Percentiles rank a stretch among this genome's conserved stretches.
phyloP scores from a whole-genome alignment of 768 basidiomycete genomes.

The Porpolomopsis calyptriformis region DNA sequence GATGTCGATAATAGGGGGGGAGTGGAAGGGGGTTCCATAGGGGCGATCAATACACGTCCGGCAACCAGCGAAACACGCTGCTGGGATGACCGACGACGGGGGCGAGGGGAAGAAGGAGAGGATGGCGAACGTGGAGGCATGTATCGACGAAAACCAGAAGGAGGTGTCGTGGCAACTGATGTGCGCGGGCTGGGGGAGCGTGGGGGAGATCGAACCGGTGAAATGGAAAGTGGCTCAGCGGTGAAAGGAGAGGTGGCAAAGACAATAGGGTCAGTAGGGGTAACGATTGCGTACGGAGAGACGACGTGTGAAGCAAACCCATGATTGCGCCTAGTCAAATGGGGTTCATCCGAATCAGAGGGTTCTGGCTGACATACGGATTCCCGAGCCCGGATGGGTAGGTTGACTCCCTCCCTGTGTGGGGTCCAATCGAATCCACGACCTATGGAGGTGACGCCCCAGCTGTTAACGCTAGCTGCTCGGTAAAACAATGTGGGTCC shows the following conservation, averaged over 20 bases:
- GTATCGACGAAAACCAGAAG: constrained; percentile 18
- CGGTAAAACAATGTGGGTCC: constrained; percentile 42
- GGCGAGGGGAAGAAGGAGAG: constrained; percentile 50
- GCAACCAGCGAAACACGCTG: constrained; percentile 78
- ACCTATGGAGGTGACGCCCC: constrained; percentile 79
- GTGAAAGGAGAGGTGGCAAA: constrained; percentile 21
- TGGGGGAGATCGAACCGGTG: constrained; percentile 25
- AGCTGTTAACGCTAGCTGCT: constrained; percentile 63
- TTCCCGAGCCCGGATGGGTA: constrained; percentile 8
- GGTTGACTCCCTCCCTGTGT: constrained; percentile 21
- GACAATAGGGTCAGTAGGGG: constrained; percentile 18
- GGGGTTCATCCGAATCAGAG: background rate
- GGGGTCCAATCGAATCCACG: constrained; percentile 71
- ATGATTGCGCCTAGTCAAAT: background rate
- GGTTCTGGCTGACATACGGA: constrained; percentile 3
- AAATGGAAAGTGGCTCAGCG: constrained; percentile 21
- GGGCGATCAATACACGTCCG: constrained; percentile 68
- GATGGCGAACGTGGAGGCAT: constrained; percentile 39
- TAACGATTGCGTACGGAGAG: constrained; percentile 10
- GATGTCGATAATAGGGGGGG: constrained; percentile 50
- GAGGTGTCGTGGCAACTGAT: constrained; percentile 8
- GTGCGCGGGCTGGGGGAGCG: constrained; percentile 21
- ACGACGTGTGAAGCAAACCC: constrained; percentile 4
- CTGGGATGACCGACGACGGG: constrained; percentile 71
- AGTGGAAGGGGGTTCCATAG: constrained; percentile 63